These are phyloP conservation scores for Acanthamoeba castellanii DNA, from an alignment of 208 protist species.

Conservation along the genomic window DNA sequence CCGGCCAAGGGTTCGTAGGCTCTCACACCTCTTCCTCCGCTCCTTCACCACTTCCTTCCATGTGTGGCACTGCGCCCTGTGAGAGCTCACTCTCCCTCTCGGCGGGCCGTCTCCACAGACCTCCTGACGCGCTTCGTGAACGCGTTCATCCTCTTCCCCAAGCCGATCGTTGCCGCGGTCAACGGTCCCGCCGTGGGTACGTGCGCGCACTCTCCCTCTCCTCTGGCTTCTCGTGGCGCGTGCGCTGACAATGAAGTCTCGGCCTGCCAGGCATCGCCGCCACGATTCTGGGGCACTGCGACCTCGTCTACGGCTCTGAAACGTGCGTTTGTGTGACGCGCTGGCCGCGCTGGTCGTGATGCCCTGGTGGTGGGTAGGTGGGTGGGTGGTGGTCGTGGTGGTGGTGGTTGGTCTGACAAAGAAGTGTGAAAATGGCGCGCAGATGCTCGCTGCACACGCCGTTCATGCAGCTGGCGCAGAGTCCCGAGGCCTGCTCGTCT, in stretches of 20 bases:
- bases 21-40: no score
- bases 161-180: slow-evolving; percentile 69
- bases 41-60: background rate
- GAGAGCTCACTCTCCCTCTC: background rate
- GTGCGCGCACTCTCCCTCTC: background rate
- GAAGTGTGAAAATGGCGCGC: no score
- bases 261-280: slow-evolving; percentile 24
- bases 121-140: slow-evolving; percentile 70
- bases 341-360: background rate
- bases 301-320: slow-evolving; percentile 61
- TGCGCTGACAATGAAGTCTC: background rate
- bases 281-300: slow-evolving; percentile 70
- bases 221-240: no score
- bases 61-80: background rate
- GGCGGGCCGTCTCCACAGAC: background rate
- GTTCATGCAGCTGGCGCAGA: slow-evolving; percentile 72
- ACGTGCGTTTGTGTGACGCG: slow-evolving; percentile 35
- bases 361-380: no score
- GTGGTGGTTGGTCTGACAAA: background rate
- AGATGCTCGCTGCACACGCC: slow-evolving; percentile 69
- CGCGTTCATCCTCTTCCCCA: slow-evolving; percentile 70
- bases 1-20: slow-evolving; percentile 7
- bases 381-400: no score
- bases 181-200: slow-evolving; percentile 66
- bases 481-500: slow-evolving; percentile 72